Base-by-base conservation (phyloP, 495 filamentous ascomycete species). In the Tuber aestivum region DNA sequence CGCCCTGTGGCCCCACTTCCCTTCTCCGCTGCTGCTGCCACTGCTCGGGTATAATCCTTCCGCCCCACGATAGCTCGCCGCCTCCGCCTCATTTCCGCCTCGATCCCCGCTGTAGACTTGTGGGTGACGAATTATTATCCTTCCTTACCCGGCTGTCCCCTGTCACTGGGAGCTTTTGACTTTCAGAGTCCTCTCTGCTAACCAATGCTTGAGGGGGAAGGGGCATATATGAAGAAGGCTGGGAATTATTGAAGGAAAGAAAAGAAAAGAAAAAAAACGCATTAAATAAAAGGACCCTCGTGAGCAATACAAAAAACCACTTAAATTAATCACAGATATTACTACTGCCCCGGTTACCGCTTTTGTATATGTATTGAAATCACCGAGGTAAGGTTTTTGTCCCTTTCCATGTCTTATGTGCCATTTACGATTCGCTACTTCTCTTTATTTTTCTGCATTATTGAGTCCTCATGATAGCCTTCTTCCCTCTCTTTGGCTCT, bases 401-500 rank as follows among this genome's bases (percentile, higher is more conserved):
- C 56, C 56, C 56, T 65, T 65, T 32, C n/a, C 27, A 12, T 65
- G 56, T 65, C 32, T 65, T 65, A 65, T 65, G 27, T 32, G 23
- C 27, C 18, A 72, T 71, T 61, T 37, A 35, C 38, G 27, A 78
- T 71, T 69, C 71, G 35, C 38, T 48, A 18, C 38, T n/a, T n/a
- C 9, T 75, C 41, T 50, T 61, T 56, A n/a, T 48, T 68, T 45
- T 74, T 74, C 61, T 68, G 14, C 56, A 41, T 70, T 73, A 56
- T 41, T 32, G 38, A 21, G 56, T 65, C n/a, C 56, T 32, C 27
- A 65, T 65, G 56, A 32, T 32, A 65, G 56, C 56, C 56, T 65
- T 32, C 56, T n/a, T 56, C 50, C 48, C 56, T 65, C n/a, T 65
- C 56, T 65, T 65, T 65, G 56, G 56, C 18, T 32, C 56, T 32